These are phyloP conservation scores for Calycina marina DNA, from an alignment of 2,329 filamentous ascomycete genomes.

Conservation along the genomic window DNA sequence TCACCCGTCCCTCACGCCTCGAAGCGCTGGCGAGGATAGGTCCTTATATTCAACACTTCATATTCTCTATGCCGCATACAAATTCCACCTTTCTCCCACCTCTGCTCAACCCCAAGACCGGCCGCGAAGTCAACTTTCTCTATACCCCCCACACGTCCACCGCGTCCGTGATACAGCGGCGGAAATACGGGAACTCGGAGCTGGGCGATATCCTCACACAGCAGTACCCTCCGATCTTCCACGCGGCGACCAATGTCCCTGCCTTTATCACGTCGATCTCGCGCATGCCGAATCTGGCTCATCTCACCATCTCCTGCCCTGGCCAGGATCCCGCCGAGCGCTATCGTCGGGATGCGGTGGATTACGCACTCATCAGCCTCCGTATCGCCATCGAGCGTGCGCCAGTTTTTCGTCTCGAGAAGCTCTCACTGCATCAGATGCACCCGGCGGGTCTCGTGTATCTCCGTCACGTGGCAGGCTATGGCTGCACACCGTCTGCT, in stretches of 20 bases:
- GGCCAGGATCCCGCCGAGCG: constrained; percentile 53
- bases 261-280: constrained; percentile 67
- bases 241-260: constrained; percentile 75
- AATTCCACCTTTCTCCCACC: constrained; percentile 71
- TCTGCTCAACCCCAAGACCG: constrained; percentile 63
- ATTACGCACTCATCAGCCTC: constrained; percentile 78
- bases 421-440: constrained; percentile 57
- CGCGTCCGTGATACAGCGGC: constrained; percentile 43
- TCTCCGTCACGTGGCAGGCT: constrained; percentile 58
- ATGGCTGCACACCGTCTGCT: constrained; percentile 60
- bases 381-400: constrained; percentile 70
- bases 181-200: constrained; percentile 67
- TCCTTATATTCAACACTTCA: constrained; percentile 62
- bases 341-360: constrained; percentile 64
- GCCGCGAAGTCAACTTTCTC: constrained; percentile 64
- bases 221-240: constrained; percentile 80
- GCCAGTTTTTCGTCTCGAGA: constrained; percentile 47
- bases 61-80: constrained; percentile 63
- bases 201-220: constrained; percentile 70
- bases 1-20: constrained; percentile 59
- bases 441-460: constrained; percentile 67
- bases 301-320: constrained; percentile 64
- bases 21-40: constrained; percentile 66
- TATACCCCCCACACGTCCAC: constrained; percentile 65
- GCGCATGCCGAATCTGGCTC: constrained; percentile 52